phyloP scores from a whole-genome alignment of 2,329 filamentous ascomycete species.

The Pestalotiopsis sp. region DNA sequence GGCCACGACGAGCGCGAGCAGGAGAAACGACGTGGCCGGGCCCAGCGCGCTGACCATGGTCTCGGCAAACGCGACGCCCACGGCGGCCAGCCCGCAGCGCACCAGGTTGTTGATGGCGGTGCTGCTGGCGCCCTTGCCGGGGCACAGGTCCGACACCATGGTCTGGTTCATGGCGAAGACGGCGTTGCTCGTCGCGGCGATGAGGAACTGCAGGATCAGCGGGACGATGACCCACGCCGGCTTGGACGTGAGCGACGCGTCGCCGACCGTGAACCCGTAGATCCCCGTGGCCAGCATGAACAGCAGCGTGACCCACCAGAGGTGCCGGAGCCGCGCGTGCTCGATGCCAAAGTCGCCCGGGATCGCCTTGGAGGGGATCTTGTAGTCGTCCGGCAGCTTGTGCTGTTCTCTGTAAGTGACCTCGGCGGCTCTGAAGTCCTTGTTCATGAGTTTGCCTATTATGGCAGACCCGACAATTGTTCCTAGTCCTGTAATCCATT shows the following conservation, averaged over 20 bases:
- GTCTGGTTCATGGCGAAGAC: slow-evolving; percentile 38
- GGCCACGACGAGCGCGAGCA: slow-evolving; percentile 19
- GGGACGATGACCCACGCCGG: slow-evolving; percentile 29
- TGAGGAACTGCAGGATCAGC: slow-evolving; percentile 33
- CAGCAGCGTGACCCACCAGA: slow-evolving; percentile 39
- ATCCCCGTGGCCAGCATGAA: slow-evolving; percentile 36
- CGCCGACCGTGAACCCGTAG: slow-evolving; percentile 37
- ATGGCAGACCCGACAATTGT: slow-evolving; percentile 43
- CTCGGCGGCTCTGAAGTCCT: slow-evolving; percentile 33
- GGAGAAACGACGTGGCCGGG: slow-evolving; percentile 17
- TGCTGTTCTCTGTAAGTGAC: slow-evolving; percentile 30
- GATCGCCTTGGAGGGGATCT: slow-evolving; percentile 24
- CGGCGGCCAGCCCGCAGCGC: slow-evolving; percentile 31
- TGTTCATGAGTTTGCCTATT: slow-evolving; percentile 44
- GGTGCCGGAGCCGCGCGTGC: slow-evolving; percentile 38
- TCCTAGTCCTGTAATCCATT: slow-evolving; percentile 29
- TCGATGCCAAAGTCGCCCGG: slow-evolving; percentile 45
- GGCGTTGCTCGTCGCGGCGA: slow-evolving; percentile 38
- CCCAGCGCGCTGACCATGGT: slow-evolving; percentile 17
- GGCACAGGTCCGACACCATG: slow-evolving; percentile 35
- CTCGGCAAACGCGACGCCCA: slow-evolving; percentile 27
- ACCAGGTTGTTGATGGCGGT: slow-evolving; percentile 38
- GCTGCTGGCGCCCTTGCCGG: slow-evolving; percentile 29
- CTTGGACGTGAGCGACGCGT: slow-evolving; percentile 12
- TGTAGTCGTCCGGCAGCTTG: slow-evolving; percentile 27